Evolutionary conservation across 257 asterid species (phyloP).

Genomic region (Scutellaria minor): DNA sequence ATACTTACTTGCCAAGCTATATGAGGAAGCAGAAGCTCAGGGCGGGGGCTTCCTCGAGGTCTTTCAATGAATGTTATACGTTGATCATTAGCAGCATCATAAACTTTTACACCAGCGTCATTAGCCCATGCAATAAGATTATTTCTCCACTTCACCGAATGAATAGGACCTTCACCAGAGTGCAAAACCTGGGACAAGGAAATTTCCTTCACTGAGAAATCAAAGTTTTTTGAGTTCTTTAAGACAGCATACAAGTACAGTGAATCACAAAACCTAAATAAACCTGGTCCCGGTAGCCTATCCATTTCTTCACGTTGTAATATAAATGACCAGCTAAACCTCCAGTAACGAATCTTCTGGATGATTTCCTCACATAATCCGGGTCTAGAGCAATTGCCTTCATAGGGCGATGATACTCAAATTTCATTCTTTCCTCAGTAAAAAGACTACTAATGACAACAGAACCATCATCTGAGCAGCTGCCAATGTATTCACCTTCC

Average conservation of each 20-base stretch:
- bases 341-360: constrained; percentile 94
- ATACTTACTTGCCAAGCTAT: constrained; percentile 93
- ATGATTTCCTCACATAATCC: constrained; percentile 82
- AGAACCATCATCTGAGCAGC: constrained; percentile 99
- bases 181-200: constrained; percentile 77
- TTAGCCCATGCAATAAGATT: constrained; percentile 99
- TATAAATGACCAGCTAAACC: constrained; percentile 96
- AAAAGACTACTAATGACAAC: constrained; percentile 89
- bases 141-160: constrained; percentile 91
- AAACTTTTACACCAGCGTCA: constrained; percentile 94
- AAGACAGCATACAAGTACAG: constrained; percentile 36
- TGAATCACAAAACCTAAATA: constrained; percentile 37
- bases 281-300: constrained; percentile 97
- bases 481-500: constrained; percentile 97
- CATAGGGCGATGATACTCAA: constrained; percentile 97
- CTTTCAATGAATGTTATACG: constrained; percentile 87
- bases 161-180: constrained; percentile 99
- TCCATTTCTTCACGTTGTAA: constrained; percentile 89
- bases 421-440: constrained; percentile 84
- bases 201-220: constrained; percentile 29
- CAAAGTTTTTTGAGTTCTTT: constrained; percentile 26
- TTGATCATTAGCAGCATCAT: constrained; percentile 94
- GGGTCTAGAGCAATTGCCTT: constrained; percentile 97
- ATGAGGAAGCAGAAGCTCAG: constrained; percentile 95
- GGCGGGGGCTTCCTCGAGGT: constrained; percentile 95